Evolutionary conservation across 257 asterid genomes (phyloP).

Genomic region (Thymus quinquecostatus): DNA sequence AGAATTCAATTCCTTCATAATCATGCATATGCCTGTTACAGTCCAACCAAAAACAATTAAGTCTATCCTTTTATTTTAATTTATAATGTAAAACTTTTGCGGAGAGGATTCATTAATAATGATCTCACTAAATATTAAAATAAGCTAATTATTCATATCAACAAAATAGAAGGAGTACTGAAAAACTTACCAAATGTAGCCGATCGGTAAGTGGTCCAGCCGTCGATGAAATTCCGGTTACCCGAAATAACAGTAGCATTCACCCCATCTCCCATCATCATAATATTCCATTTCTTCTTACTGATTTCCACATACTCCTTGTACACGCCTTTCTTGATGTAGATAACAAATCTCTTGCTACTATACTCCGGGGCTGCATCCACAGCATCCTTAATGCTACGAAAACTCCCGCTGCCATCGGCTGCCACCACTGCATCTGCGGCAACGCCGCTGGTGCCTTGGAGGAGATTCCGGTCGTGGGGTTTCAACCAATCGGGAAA

Average conservation of each 20-base stretch:
- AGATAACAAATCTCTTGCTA: conserved; percentile 44
- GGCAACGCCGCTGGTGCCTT: conserved; percentile 22
- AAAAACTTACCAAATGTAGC: conserved; percentile 60
- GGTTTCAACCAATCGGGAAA: conserved; percentile 49
- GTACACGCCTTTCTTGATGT: conserved; percentile 61
- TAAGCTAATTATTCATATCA: too few relatives aligned
- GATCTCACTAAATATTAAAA: too few relatives aligned
- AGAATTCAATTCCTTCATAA: neutral
- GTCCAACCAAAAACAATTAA: conserved; percentile 6
- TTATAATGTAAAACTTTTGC: too few relatives aligned
- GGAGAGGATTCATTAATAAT: too few relatives aligned
- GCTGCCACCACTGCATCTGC: conserved; percentile 55
- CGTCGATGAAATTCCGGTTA: conserved; percentile 45
- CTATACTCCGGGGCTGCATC: conserved; percentile 46
- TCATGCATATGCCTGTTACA: neutral
- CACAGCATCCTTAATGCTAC: conserved; percentile 52
- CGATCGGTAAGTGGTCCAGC: conserved; percentile 54
- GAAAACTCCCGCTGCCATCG: conserved; percentile 55
- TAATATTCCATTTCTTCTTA: conserved; percentile 61
- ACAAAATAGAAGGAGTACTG: too few relatives aligned
- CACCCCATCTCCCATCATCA: conserved; percentile 71
- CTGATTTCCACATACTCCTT: conserved; percentile 59
- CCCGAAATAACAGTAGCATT: conserved; percentile 59
- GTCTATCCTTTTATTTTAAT: too few relatives aligned
- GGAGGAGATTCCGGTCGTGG: conserved; percentile 40